Evolutionary conservation across 1,139 yeast species (phyloP).

Genomic region (Diutina neorugosa): DNA sequence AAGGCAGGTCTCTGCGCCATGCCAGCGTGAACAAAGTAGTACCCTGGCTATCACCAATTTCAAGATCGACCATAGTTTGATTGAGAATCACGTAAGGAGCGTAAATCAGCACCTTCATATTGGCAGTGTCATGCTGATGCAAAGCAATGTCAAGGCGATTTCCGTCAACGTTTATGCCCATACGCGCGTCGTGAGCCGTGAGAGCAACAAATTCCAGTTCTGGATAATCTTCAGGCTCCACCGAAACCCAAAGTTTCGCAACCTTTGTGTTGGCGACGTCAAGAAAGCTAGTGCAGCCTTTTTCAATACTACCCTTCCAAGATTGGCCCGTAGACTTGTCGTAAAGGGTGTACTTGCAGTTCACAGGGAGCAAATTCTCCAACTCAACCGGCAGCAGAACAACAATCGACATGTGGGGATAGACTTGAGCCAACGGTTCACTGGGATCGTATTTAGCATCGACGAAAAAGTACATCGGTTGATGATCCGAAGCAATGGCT

Average conservation of each 20-base stretch:
- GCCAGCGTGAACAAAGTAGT: background rate
- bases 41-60: background rate
- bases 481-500: background rate
- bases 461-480: constrained; percentile 55
- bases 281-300: constrained; percentile 58
- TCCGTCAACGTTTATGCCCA: constrained; percentile 43
- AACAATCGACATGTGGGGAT: constrained; percentile 74
- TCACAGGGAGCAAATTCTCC: constrained; percentile 78
- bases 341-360: constrained; percentile 61
- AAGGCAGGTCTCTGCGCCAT: background rate
- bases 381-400: constrained; percentile 82
- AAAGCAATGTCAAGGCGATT: constrained; percentile 30
- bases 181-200: constrained; percentile 33
- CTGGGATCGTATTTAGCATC: constrained; percentile 50
- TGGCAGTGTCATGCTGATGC: constrained; percentile 44
- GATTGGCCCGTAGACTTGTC: constrained; percentile 66
- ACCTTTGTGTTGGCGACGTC: constrained; percentile 74
- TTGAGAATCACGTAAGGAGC: constrained; percentile 80
- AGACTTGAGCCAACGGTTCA: constrained; percentile 62
- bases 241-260: constrained; percentile 50
- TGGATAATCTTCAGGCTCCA: constrained; percentile 51
- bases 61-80: constrained; percentile 9
- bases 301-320: constrained; percentile 49
- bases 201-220: constrained; percentile 62
- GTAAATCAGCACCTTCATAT: constrained; percentile 55